Evolutionary conservation across 495 filamentous ascomycete genomes (phyloP).

Genomic region (Penicillium turbatum): DNA sequence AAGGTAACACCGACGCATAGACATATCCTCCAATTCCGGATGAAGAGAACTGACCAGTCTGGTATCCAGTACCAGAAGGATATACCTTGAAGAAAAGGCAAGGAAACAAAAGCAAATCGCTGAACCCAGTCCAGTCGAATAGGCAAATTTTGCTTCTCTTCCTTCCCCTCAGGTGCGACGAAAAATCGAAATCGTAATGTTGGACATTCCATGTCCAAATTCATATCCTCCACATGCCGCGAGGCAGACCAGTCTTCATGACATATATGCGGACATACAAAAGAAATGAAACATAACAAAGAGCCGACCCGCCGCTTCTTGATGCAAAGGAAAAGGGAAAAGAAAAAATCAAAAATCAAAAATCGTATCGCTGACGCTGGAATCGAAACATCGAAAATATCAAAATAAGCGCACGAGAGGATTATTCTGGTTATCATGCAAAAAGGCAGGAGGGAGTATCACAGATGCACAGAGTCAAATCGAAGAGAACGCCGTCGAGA

Average conservation of each 20-base stretch:
- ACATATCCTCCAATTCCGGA: constrained; percentile 29
- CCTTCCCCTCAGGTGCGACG: constrained; percentile 29
- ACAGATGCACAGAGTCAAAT: constrained; percentile 41
- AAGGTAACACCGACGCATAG: constrained; percentile 18
- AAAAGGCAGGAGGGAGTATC: constrained; percentile 48
- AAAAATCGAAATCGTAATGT: constrained; percentile 36
- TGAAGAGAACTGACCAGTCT: constrained; percentile 34
- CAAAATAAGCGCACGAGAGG: constrained; percentile 23
- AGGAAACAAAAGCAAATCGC: constrained; percentile 6
- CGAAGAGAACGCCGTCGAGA: constrained; percentile 46
- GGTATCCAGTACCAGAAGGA: constrained; percentile 44
- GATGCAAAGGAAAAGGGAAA: constrained; percentile 36
- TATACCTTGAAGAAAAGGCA: constrained; percentile 22
- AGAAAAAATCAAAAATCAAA: constrained; percentile 17
- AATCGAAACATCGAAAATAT: constrained; percentile 24
- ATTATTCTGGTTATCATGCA: constrained; percentile 41
- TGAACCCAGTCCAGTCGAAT: constrained; percentile 21
- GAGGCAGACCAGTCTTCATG: constrained; percentile 59
- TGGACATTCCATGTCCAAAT: constrained; percentile 50
- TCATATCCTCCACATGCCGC: constrained; percentile 50
- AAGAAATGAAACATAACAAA: constrained; percentile 39
- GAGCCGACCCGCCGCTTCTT: constrained; percentile 52
- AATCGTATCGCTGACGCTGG: constrained; percentile 36
- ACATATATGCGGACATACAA: constrained; percentile 42
- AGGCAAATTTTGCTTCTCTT: constrained; percentile 1